These are phyloP conservation scores for Trichoderma hamatum DNA, from an alignment of 2,329 filamentous ascomycete genomes.

Conservation along the genomic window DNA sequence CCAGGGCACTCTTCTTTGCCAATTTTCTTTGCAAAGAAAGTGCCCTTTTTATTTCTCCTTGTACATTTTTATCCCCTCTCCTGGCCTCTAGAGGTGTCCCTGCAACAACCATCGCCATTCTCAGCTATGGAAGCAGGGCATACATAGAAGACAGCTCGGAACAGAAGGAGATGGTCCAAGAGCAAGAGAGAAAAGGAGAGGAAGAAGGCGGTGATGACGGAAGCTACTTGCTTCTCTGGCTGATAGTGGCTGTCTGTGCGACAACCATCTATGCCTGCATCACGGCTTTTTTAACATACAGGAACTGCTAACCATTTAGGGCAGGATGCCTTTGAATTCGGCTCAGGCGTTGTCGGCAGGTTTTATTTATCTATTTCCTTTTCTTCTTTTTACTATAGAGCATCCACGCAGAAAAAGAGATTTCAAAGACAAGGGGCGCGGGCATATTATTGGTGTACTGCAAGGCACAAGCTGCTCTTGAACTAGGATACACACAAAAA, in stretches of 20 bases:
- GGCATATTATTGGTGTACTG: constrained; percentile 22
- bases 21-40: not conserved
- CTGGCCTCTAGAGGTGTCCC: not conserved
- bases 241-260: not conserved
- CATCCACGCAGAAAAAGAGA: constrained; percentile 27
- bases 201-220: not conserved
- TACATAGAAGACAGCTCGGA: not conserved
- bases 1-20: not conserved
- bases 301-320: constrained; percentile 23
- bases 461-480: constrained; percentile 22
- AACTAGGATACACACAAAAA: constrained; percentile 22
- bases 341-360: constrained; percentile 39
- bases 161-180: not conserved
- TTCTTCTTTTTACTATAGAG: constrained; percentile 37
- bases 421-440: constrained; percentile 6
- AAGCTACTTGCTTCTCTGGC: constrained; percentile 8
- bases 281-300: not conserved
- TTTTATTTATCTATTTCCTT: constrained; percentile 11
- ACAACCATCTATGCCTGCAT: not conserved
- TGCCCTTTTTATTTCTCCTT: not conserved
- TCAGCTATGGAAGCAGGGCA: not conserved
- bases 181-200: not conserved
- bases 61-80: constrained; percentile 14
- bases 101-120: not conserved
- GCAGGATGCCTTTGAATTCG: constrained; percentile 32